These are phyloP conservation scores for Taiozyma onychis DNA, from an alignment of 1,139 yeast genomes.

Conservation along the genomic window DNA sequence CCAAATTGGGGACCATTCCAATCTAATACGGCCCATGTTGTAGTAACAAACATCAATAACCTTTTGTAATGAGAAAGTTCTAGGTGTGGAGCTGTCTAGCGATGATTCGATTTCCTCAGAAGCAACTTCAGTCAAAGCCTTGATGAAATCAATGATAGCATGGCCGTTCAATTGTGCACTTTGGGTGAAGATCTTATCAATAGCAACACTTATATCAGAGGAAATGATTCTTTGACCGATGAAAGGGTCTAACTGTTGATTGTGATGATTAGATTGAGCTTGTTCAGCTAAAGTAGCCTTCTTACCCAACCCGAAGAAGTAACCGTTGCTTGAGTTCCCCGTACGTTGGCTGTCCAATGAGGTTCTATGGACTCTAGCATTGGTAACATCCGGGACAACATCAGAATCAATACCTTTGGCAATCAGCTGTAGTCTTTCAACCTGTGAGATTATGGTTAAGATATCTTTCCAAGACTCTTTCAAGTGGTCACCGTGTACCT, in stretches of 20 bases:
- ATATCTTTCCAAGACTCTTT: slow-evolving; percentile 80
- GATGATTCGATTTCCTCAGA: slow-evolving; percentile 89
- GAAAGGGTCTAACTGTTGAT: slow-evolving; percentile 44
- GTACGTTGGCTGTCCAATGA: slow-evolving; percentile 51
- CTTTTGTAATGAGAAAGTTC: slow-evolving; percentile 89
- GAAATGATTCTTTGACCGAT: slow-evolving; percentile 60
- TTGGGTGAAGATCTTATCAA: slow-evolving; percentile 83
- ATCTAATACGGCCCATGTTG: slow-evolving; percentile 92
- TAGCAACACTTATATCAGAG: slow-evolving; percentile 75
- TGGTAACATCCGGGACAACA: slow-evolving; percentile 78
- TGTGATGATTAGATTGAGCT: slow-evolving; percentile 44
- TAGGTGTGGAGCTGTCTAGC: slow-evolving; percentile 73
- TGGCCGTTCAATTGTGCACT: slow-evolving; percentile 76
- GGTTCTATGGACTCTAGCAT: slow-evolving; percentile 53
- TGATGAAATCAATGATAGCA: slow-evolving; percentile 82
- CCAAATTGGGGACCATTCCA: slow-evolving; percentile 98
- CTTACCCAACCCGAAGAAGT: slow-evolving; percentile 32
- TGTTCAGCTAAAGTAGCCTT: slow-evolving; percentile 41
- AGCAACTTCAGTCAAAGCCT: slow-evolving; percentile 81
- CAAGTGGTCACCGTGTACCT: slow-evolving; percentile 69
- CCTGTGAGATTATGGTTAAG: slow-evolving; percentile 77
- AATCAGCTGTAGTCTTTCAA: slow-evolving; percentile 83
- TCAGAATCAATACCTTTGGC: slow-evolving; percentile 87
- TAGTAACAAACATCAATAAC: slow-evolving; percentile 97
- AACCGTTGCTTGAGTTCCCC: slow-evolving; percentile 26